These are phyloP conservation scores for Myxozyma monticola DNA, from an alignment of 805 yeast genomes.

Conservation along the genomic window DNA sequence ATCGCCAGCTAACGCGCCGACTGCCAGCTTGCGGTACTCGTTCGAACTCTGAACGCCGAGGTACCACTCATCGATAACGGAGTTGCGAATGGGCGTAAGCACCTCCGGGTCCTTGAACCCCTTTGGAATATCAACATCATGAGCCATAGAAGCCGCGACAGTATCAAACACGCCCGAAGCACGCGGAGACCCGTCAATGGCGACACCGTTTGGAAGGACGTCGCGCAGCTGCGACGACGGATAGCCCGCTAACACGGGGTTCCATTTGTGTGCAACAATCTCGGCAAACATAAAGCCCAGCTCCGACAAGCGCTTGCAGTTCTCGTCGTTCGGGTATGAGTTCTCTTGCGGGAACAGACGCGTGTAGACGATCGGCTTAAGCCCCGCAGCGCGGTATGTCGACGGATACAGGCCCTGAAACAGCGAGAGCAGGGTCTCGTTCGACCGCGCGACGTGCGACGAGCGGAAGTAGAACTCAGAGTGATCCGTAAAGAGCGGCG, in stretches of 20 bases:
- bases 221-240: constrained; percentile 24
- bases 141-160: constrained; percentile 24
- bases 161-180: constrained; percentile 32
- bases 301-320: constrained; percentile 29
- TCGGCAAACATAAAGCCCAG: constrained; percentile 30
- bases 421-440: constrained; percentile 29
- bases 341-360: constrained; percentile 31
- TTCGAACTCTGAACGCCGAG: constrained; percentile 25
- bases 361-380: constrained; percentile 24
- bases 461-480: constrained; percentile 23
- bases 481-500: constrained; percentile 18
- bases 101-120: constrained; percentile 22
- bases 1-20: constrained; percentile 32
- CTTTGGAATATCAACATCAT: constrained; percentile 17
- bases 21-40: constrained; percentile 28
- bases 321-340: constrained; percentile 31
- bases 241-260: constrained; percentile 25
- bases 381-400: constrained; percentile 16
- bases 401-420: constrained; percentile 29
- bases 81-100: constrained; percentile 8
- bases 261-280: constrained; percentile 28
- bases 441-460: constrained; percentile 29
- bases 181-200: constrained; percentile 31
- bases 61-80: constrained; percentile 31
- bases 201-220: constrained; percentile 28